Percentiles rank a stretch among this genome's conserved stretches.
phyloP scores from a whole-genome alignment of 805 yeast genomes.

The Aciculoconidium aculeatum region DNA sequence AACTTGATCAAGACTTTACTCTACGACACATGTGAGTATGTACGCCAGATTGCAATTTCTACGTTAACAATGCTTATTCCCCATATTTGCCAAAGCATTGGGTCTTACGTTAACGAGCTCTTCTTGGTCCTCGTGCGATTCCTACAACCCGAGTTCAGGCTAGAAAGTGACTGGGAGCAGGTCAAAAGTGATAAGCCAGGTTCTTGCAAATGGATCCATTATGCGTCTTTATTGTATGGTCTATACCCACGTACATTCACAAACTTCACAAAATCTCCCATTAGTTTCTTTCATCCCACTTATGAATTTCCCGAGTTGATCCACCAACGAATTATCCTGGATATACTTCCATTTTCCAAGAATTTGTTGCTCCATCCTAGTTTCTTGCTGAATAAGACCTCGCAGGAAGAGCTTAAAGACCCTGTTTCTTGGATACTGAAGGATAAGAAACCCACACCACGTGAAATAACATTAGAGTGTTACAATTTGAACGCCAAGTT shows the following conservation, averaged over 20 bases:
- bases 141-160: no score
- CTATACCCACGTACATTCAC: no score
- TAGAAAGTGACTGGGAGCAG: no score
- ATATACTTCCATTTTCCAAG: no score
- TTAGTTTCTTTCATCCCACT: no score
- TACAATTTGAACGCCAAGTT: constrained; percentile 13
- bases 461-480: constrained; percentile 16
- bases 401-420: constrained; percentile 15
- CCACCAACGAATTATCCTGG: no score
- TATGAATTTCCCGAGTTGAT: no score
- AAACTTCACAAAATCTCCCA: no score
- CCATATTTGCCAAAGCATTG: constrained; percentile 32
- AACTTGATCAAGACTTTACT: constrained; percentile 33
- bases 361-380: constrained; percentile 46
- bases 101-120: constrained; percentile 32
- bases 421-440: constrained; percentile 18
- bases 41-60: constrained; percentile 31
- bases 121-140: constrained; percentile 29
- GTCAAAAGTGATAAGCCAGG: no score
- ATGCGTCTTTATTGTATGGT: no score
- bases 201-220: no score
- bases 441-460: constrained; percentile 11
- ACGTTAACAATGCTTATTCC: constrained; percentile 36
- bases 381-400: constrained; percentile 27
- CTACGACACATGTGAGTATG: constrained; percentile 36